Base-by-base conservation (phyloP, 140 eudicot species). In the Ambrosia hybrid region DNA sequence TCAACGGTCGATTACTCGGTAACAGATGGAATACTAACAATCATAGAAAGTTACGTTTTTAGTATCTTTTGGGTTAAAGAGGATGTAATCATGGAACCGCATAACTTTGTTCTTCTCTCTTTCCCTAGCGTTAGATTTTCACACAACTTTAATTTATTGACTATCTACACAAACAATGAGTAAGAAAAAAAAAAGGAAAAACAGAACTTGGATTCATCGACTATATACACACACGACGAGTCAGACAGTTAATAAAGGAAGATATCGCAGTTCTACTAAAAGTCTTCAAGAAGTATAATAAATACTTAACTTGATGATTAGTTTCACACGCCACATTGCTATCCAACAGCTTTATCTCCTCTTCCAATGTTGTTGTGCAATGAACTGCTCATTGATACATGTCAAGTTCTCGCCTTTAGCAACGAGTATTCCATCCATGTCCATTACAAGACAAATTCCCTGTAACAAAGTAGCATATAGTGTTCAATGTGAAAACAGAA, bases 361-460 rank as follows among this genome's bases (percentile, higher is more conserved):
- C 21, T 71, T 71, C 39, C 75, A 39, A 11, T 56, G 0, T 55
- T 4, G 52, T 14, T 70, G 65, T 13, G 8, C 60, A 53, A 37
- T 53, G 9, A 70, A 15, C 33, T 16, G 15, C 4, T 14, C 73
- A 55, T 38, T 33, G 37, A 2, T n/a, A 55, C 9, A 21, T 36
- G 34, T 33, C 36, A 48, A 76, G 15, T 36, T 73, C 73, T 60
- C 76, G 73, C 90, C 90, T 79, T 74, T 74, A 21, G 74, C 83
- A 76, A 64, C 68, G 67, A 66, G 67, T 65, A 59, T 70, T 79
- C 79, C 83, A 46, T 80, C 90, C 79, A 77, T 39, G 63, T 76
- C 87, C 90, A 79, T 85, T 13, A 73, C 48, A 73, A 52, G 59
- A 56, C 37, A 30, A 70, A 73, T 60, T 77, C 78, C 80, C 85